Evolutionary conservation across 306 rosid genomes (phyloP), one percentile per base, ranked within the genome.

Genomic region (Bauhinia variegata): DNA sequence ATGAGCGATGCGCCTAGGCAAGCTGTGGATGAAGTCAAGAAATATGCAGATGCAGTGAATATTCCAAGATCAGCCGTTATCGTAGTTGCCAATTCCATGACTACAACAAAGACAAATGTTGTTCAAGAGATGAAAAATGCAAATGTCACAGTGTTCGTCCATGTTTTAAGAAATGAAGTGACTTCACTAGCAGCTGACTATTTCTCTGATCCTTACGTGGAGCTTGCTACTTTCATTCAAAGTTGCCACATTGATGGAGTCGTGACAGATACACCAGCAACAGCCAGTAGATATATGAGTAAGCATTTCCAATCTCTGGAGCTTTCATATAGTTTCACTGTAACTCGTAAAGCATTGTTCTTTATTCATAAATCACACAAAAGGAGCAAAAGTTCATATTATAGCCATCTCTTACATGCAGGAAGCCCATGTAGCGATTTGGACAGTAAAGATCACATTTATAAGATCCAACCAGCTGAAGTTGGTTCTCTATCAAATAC

Each of bases 231-330:
- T 23, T 88, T 63, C 16, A 64, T 78, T 28, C 70, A 69, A 13
- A 38, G 72, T 66, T 5, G 3, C 6, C 9, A 4, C 17, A 90
- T 83, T 9, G 97, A 93, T 46, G 99, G 97, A 30, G 13, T 90
- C 5, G 55, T 90, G 6, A 88, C 99, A 0, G 97, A 85, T 31
- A 90, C 59, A 53, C 99, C 99, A 3, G 89, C 70, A 60, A 88
- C 97, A 42, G 87, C 96, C 1, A 85, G 54, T 48, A 85, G 84
- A 78, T 93, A 61, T 15, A 15, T 86, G 66, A 83, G 99, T 90
- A 84, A 71, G 91, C 48, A 15, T 34, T 60, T 43, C 76, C n/a
- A 23, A 63, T 64, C 50, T 76, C 23, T 46, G 39, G 11, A 33
- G 32, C n/a, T n/a, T n/a, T n/a, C n/a, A n/a, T n/a, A n/a, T n/a